Conservation (phyloP, 2,329 filamentous ascomycete genomes). For the Coniella lustricola region DNA sequence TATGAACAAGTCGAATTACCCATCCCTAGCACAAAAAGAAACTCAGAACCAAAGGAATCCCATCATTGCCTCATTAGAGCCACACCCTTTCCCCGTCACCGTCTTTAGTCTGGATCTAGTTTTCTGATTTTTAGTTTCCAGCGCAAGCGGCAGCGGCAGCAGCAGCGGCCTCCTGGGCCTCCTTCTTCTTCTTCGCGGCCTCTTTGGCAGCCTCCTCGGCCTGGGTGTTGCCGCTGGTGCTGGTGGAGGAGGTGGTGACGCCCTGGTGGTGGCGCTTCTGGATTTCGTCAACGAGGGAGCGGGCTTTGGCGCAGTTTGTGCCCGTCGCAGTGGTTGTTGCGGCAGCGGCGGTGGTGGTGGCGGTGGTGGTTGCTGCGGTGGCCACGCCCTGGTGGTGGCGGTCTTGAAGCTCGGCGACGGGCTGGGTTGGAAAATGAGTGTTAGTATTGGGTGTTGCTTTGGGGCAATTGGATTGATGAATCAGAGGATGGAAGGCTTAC, state of each 20-base stretch:
- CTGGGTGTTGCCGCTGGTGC: too few species aligned
- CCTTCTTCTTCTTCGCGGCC: background rate
- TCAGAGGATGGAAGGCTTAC: background rate
- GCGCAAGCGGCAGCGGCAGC: background rate
- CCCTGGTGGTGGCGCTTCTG: background rate
- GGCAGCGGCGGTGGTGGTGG: background rate
- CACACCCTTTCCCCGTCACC: background rate
- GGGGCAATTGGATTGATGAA: background rate
- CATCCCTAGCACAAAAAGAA: too few species aligned
- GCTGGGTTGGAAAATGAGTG: background rate
- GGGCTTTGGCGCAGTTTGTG: background rate
- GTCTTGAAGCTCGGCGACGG: background rate
- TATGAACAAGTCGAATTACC: too few species aligned
- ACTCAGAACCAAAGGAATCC: too few species aligned
- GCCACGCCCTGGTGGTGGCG: conserved; percentile 1
- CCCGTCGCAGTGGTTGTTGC: background rate
- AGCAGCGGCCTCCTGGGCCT: background rate
- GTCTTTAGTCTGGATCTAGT: background rate
- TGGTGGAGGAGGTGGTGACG: background rate
- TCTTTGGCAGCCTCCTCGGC: background rate
- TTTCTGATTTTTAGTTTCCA: background rate
- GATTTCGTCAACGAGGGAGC: background rate
- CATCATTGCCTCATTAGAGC: too few species aligned
- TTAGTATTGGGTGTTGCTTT: background rate
- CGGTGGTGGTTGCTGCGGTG: background rate